A percentile compares a stretch with the other conserved stretches of the same genome.
These are phyloP conservation scores for Dictyophora rubrovolvata DNA, from an alignment of 768 basidiomycete species.

Conservation along the genomic window DNA sequence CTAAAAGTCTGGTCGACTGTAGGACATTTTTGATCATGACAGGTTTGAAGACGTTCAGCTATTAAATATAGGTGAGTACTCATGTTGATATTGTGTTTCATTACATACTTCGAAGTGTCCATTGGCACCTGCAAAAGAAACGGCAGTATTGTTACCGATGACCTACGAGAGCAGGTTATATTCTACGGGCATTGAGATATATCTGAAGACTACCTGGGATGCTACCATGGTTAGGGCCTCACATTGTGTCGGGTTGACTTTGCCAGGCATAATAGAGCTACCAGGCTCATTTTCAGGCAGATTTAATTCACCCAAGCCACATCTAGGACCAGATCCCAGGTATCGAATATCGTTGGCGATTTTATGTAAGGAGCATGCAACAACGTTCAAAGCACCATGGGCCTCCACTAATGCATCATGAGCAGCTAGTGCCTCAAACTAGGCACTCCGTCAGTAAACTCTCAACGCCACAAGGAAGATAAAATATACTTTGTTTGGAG, in stretches of 20 bases:
- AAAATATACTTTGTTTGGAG: conserved; percentile 81
- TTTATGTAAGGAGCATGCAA: conserved; percentile 98
- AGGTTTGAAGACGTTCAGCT: conserved; percentile 99
- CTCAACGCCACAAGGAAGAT: background rate
- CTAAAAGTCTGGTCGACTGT: conserved; percentile 86
- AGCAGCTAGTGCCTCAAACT: conserved; percentile 97
- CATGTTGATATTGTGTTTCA: background rate
- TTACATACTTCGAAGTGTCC: conserved; percentile 88
- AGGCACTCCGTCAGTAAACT: background rate
- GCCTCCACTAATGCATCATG: conserved; percentile 98
- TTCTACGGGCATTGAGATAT: no score
- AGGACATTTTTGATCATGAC: conserved; percentile 97
- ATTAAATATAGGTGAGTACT: background rate
- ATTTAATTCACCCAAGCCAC: conserved; percentile 89
- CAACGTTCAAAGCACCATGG: conserved; percentile 90
- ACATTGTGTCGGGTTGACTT: conserved; percentile 99
- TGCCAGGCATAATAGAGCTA: conserved; percentile 99
- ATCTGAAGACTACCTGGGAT: conserved; percentile 43
- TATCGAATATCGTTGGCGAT: conserved; percentile 99
- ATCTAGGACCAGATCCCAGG: conserved; percentile 95
- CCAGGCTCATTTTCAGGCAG: conserved; percentile 99
- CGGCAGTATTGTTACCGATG: conserved; percentile 92
- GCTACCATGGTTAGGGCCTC: conserved; percentile 99
- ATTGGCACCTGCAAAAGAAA: conserved; percentile 85
- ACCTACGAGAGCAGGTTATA: conserved; percentile 29